Conservation (phyloP, 2,329 filamentous ascomycete species). For the Venturia carpophila region DNA sequence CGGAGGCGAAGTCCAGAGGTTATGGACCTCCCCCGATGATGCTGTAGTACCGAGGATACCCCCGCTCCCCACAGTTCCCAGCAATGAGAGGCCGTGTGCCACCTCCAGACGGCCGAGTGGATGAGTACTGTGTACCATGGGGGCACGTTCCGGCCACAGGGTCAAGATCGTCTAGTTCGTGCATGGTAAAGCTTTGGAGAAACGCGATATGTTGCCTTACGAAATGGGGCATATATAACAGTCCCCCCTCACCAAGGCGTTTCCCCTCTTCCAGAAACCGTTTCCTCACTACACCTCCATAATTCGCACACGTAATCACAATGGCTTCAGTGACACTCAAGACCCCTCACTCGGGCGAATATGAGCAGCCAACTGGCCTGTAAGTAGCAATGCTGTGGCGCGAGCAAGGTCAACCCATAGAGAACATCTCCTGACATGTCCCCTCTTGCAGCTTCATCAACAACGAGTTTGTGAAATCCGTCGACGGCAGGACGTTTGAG, state of each 20-base stretch:
- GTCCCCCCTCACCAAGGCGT: background rate
- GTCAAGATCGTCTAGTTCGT: background rate
- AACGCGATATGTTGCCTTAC: background rate
- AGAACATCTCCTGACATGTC: background rate
- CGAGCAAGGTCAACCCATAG: background rate
- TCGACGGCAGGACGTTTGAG: constrained; percentile 85
- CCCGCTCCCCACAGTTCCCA: background rate
- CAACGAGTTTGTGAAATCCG: constrained; percentile 78
- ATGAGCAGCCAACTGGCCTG: constrained; percentile 47
- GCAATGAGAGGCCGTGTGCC: background rate
- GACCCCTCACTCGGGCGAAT: constrained; percentile 57
- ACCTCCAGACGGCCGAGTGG: constrained; percentile 1
- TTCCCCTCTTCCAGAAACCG: background rate
- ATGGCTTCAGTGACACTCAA: constrained; percentile 54
- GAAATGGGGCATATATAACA: background rate
- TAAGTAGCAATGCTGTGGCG: constrained; percentile 30
- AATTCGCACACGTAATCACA: background rate
- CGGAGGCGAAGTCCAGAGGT: background rate
- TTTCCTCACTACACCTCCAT: background rate
- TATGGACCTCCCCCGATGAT: background rate
- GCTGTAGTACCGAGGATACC: background rate
- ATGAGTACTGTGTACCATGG: background rate
- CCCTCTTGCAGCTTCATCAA: constrained; percentile 65
- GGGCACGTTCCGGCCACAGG: background rate
- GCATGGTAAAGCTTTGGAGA: background rate